Evolutionary conservation across 306 rosid genomes (phyloP), one percentile per base, ranked within the genome.

Genomic region (Vachellia collinsii): DNA sequence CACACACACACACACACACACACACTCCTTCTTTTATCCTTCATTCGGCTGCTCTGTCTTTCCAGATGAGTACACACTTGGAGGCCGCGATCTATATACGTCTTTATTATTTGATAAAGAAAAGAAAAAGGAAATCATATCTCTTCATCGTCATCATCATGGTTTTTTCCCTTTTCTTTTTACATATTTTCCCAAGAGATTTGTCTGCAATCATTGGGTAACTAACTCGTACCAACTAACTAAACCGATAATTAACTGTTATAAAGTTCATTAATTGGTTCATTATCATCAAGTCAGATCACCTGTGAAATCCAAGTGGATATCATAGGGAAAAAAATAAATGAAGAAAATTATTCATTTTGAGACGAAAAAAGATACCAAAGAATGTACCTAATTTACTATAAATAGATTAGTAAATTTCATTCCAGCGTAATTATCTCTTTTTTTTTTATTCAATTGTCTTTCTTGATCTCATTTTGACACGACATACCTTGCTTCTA

Each of bases 221-320:
- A 81, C 90, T 81, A 83, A 86, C 89, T 84, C 44, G 78, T 70
- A 61, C 71, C 68, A 84, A 90, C 92, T 83, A 84, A 88, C 92
- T 84, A 65, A 62, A 76, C 79, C 74, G 19, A 42, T 69, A 81
- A 85, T 87, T 85, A 90, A 73, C 80, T 39, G 79, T 81, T 68
- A 64, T 54, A 70, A 83, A 81, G 70, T 85, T 72, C 85, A 77
- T 9, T 56, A n/a, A 79, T 41, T 34, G 13, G 71, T 75, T 13
- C 59, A 29, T n/a, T 20, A 54, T 19, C 61, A 17, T 51, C 22
- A 51, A n/a, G 64, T 58, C 34, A 29, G 34, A 29, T 29, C 14
- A 58, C 36, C 36, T 20, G 4, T 13, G 34, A 47, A 58, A 59
- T 61, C 37, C 66, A 61, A 61, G 66, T 11, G 17, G 66, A 5